phyloP scores from a whole-genome alignment of 345 rosid genomes.

The Orychophragmus violaceus region DNA sequence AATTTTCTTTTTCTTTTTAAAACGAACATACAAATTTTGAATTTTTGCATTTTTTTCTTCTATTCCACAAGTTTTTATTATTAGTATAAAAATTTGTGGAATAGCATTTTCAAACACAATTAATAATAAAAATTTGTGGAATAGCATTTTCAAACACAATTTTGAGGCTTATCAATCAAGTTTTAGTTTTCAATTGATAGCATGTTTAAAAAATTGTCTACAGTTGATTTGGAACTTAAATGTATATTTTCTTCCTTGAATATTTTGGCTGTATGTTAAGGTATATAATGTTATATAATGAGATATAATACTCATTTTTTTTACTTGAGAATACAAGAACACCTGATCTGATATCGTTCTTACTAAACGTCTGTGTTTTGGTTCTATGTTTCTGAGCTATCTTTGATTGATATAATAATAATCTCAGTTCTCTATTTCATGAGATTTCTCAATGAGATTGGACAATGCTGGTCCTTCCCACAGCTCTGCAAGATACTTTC shows the following conservation, averaged over 20 bases:
- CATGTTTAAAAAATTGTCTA: neutral
- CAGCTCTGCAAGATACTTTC: conserved; percentile 71
- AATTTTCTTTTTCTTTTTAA: too few species aligned
- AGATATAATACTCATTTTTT: neutral
- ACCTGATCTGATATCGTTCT: conserved; percentile 1
- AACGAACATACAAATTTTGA: too few species aligned
- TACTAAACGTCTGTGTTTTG: neutral
- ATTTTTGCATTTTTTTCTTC: too few species aligned
- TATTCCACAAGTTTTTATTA: too few species aligned
- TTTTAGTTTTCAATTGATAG: neutral
- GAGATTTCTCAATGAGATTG: conserved; percentile 49
- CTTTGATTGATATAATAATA: neutral
- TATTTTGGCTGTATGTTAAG: neutral
- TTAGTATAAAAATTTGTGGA: too few species aligned
- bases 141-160: too few species aligned
- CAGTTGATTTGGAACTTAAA: neutral
- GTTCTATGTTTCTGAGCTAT: neutral
- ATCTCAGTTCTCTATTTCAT: conserved; percentile 61
- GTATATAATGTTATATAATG: neutral
- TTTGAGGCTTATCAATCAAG: too few species aligned
- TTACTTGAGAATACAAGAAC: conserved; percentile 12
- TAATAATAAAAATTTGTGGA: too few species aligned
- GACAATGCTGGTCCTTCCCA: conserved; percentile 77
- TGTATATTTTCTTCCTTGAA: neutral
- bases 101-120: too few species aligned